phyloP scores from a whole-genome alignment of 1,284 basidiomycete genomes.

The Xerocomus nothofagi region DNA sequence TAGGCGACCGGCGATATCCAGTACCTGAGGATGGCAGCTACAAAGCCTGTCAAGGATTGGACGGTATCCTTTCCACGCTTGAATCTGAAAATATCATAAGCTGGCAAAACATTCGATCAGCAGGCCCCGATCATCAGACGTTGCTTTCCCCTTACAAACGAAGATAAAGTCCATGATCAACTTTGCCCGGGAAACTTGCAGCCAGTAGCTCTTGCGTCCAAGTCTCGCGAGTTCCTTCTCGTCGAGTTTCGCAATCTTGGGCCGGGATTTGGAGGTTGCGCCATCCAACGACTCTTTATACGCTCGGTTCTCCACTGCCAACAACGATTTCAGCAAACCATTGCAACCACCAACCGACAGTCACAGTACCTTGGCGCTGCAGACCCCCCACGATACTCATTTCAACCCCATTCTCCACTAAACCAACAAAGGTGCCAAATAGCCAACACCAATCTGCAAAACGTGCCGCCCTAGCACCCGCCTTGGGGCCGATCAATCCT shows the following conservation, averaged over 20 bases:
- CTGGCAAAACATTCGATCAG: constrained; percentile 37
- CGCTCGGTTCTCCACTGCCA: constrained; percentile 65
- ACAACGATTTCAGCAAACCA: constrained; percentile 2
- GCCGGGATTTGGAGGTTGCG: constrained; percentile 67
- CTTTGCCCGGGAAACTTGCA: constrained; percentile 66
- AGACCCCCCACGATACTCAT: constrained; percentile 62
- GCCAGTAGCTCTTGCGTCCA: constrained; percentile 71
- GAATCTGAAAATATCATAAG: constrained; percentile 57
- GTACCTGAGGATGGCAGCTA: constrained; percentile 71
- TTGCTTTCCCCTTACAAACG: constrained; percentile 60
- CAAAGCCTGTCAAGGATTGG: constrained; percentile 65
- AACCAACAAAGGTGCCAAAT: constrained; percentile 67
- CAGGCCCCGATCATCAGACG: too few relatives aligned
- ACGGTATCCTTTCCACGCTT: constrained; percentile 59
- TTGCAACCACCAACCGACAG: not conserved
- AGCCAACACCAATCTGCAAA: constrained; percentile 86
- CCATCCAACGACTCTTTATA: constrained; percentile 73
- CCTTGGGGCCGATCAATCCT: constrained; percentile 61
- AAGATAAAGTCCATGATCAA: constrained; percentile 79
- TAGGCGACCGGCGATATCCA: constrained; percentile 11
- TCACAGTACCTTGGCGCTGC: constrained; percentile 62
- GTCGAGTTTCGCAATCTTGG: constrained; percentile 58
- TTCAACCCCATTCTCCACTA: constrained; percentile 80
- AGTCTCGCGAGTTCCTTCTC: constrained; percentile 69
- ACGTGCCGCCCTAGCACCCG: constrained; percentile 65